These are phyloP conservation scores for Purshia tridentata DNA, from an alignment of 306 rosid genomes.

Conservation along the genomic window DNA sequence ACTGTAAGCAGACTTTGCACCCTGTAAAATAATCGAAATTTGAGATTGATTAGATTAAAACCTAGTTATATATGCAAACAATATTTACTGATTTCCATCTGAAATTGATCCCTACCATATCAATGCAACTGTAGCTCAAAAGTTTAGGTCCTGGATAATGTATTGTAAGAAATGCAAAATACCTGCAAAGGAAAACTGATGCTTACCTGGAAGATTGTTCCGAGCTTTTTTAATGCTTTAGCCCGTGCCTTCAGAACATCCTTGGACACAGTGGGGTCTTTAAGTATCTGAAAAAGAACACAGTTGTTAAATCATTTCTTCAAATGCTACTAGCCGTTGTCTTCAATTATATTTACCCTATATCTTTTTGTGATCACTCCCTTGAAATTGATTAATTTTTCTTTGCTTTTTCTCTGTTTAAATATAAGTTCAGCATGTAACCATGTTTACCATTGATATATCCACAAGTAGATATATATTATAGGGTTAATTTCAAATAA, in stretches of 20 bases:
- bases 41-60: slow-evolving; percentile 9
- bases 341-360: not conserved
- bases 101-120: not conserved
- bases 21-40: slow-evolving; percentile 48
- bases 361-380: not conserved
- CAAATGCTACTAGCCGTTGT: not conserved
- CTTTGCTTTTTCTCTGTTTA: not conserved
- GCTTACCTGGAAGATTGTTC: slow-evolving; percentile 86
- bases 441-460: not conserved
- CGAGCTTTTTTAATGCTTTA: slow-evolving; percentile 63
- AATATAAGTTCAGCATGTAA: not conserved
- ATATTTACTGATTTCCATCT: not conserved
- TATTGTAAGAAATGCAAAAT: not conserved
- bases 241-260: slow-evolving; percentile 71
- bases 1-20: slow-evolving; percentile 63
- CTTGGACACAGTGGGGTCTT: slow-evolving; percentile 66
- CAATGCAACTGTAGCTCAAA: not conserved
- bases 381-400: not conserved
- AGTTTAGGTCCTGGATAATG: not conserved
- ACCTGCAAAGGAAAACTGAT: slow-evolving; percentile 14
- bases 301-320: not conserved
- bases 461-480: not conserved
- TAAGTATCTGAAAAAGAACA: slow-evolving; percentile 63
- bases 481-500: no score
- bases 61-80: not conserved